Evolutionary conservation across 768 basidiomycete genomes (phyloP).

Genomic region (Phylloporus sp.): DNA sequence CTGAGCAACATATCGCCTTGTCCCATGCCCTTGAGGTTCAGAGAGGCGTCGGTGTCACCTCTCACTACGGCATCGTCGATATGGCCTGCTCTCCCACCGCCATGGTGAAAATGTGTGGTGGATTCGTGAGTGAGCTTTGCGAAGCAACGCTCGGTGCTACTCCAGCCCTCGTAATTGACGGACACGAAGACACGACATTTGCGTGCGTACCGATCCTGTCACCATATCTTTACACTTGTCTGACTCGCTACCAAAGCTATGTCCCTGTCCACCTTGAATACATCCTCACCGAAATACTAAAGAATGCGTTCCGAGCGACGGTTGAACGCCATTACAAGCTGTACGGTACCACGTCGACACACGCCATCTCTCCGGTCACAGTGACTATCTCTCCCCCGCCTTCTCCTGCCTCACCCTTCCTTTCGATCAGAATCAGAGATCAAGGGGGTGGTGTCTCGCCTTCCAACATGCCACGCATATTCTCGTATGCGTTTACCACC

Average conservation of each 20-base stretch:
- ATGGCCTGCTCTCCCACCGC: conserved; percentile 63
- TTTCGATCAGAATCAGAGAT: conserved; percentile 79
- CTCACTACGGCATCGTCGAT: conserved; percentile 71
- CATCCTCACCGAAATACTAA: conserved; percentile 85
- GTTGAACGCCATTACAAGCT: conserved; percentile 65
- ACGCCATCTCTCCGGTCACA: conserved; percentile 54
- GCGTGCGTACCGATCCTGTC: conserved; percentile 50
- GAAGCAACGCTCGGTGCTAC: conserved; percentile 76
- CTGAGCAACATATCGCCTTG: conserved; percentile 87
- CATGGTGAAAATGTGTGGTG: conserved; percentile 76
- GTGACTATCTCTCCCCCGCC: conserved; percentile 68
- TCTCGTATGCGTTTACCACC: conserved; percentile 91
- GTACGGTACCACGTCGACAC: conserved; percentile 32
- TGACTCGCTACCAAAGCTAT: conserved; percentile 47
- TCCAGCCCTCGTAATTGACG: conserved; percentile 68
- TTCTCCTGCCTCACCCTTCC: conserved; percentile 38
- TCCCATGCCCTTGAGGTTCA: conserved; percentile 59
- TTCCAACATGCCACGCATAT: conserved; percentile 70
- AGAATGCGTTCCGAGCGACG: conserved; percentile 88
- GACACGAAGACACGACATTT: conserved; percentile 66
- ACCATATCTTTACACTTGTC: conserved; percentile 4
- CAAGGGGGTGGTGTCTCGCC: conserved; percentile 83
- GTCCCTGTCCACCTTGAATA: conserved; percentile 90
- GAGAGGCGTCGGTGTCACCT: conserved; percentile 25
- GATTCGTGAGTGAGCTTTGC: conserved; percentile 81